These are phyloP conservation scores for Penicillium egyptiacum DNA, from an alignment of 495 filamentous ascomycete genomes.

Conservation along the genomic window DNA sequence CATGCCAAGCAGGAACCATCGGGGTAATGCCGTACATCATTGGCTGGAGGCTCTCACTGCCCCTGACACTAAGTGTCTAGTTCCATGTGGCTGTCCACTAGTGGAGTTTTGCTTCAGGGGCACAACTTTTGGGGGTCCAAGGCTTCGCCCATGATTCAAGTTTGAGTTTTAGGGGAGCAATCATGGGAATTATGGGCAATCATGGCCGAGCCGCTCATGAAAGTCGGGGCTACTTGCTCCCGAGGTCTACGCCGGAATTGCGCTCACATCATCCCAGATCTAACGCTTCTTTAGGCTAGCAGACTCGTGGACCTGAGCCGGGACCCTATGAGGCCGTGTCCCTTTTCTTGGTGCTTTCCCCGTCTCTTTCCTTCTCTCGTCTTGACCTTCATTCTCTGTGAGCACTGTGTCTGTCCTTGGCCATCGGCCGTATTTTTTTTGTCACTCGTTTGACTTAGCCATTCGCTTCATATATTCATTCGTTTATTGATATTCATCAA, in stretches of 20 bases:
- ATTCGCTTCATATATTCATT: constrained; percentile 24
- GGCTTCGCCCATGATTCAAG: constrained; percentile 9
- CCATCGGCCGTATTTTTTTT: constrained; percentile 24
- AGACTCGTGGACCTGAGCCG: constrained; percentile 7
- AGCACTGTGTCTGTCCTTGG: constrained; percentile 29
- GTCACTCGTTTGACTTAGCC: constrained; percentile 28
- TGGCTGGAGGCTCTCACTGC: constrained; percentile 10
- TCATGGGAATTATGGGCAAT: constrained; percentile 9
- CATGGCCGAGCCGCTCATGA: constrained; percentile 16
- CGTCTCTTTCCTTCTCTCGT: constrained; percentile 24
- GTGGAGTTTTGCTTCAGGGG: constrained; percentile 22
- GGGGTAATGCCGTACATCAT: constrained; percentile 15
- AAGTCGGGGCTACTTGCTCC: constrained; percentile 1
- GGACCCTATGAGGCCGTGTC: constrained; percentile 13
- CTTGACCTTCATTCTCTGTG: constrained; percentile 31
- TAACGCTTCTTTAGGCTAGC: constrained; percentile 15
- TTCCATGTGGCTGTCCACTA: constrained; percentile 14
- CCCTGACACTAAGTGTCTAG: constrained; percentile 26
- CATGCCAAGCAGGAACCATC: constrained; percentile 32
- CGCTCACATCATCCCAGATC: constrained; percentile 12
- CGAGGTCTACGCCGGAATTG: constrained; percentile 5
- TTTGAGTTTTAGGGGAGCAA: constrained; percentile 7
- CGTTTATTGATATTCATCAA: constrained; percentile 4
- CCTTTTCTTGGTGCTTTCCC: constrained; percentile 25
- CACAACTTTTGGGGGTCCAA: constrained; percentile 5